Evolutionary conservation across 768 basidiomycete species (phyloP), one percentile per base, ranked within the genome.

Genomic region (Mycena sanguinolenta): DNA sequence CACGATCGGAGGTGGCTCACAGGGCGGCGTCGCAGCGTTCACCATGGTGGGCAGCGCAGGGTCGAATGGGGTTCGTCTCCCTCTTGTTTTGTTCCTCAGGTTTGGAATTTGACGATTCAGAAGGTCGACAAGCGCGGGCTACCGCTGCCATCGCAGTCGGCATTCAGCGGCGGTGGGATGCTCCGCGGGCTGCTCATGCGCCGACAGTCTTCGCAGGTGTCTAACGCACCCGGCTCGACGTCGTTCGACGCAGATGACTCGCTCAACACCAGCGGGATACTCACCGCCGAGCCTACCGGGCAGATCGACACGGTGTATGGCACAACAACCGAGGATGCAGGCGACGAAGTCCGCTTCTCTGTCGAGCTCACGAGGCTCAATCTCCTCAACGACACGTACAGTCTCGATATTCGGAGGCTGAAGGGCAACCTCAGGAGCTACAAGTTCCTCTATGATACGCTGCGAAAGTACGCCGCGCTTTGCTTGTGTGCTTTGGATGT

Each of bases 331-430:
- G 89, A 93, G 74, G 98, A 99, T 77, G 89, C 89, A 21, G 96
- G 96, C 32, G 97, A 97, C 75, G 98, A 99, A 89, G 95, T 99
- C 74, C 90, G 95, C 73, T 99, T 99, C 85, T 95, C 91, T 19
- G 93, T 98, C 70, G 98, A 99, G 84, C 82, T 99, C 71, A 98
- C 97, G 55, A 85, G 94, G 75, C 85, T 99, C 75, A 93, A 95
- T 80, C 89, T 96, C 70, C 85, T 99, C 75, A 94, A 92, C 73
- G 95, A 95, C 77, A 94, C 96, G 52, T 97, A 92, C 80, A 92
- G 92, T 81, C 85, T 99, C 75, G 97, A 98, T 82, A 92, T 98
- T 78, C 90, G 97, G 76, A 84, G 98, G 72, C 79, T 98, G 77
- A 96, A 97, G 80, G 98, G 98, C 28, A 94, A 95, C 78, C 83